phyloP scores from a whole-genome alignment of 306 rosid species.

The Sesbania bispinosa region DNA sequence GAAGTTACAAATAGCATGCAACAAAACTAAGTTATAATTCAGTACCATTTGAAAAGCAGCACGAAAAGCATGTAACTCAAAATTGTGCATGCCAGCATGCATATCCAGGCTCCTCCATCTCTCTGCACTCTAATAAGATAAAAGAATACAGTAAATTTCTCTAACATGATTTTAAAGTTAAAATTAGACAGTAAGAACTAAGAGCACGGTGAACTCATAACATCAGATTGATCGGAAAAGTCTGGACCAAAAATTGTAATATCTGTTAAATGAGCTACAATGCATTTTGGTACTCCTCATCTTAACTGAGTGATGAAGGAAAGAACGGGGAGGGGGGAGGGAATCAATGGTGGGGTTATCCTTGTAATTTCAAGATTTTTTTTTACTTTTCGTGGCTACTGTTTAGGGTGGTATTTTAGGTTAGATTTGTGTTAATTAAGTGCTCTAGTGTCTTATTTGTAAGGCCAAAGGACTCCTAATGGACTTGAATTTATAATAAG shows the following conservation, averaged over 20 bases:
- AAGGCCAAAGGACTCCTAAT: not conserved
- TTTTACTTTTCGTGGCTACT: not conserved
- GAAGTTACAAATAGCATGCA: constrained; percentile 3
- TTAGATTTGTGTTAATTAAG: not conserved
- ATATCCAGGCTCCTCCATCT: constrained; percentile 78
- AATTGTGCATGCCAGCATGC: constrained; percentile 72
- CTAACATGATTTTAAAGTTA: not conserved
- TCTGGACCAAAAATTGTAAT: not conserved
- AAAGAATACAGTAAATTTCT: constrained; percentile 16
- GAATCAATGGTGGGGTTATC: not conserved
- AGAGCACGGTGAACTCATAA: not conserved
- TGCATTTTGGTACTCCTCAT: constrained; percentile 7
- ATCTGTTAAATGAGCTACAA: constrained; percentile 13
- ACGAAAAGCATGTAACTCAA: constrained; percentile 85
- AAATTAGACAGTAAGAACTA: not conserved
- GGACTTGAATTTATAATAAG: not conserved
- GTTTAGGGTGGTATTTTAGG: not conserved
- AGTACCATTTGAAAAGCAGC: constrained; percentile 94
- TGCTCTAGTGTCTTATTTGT: not conserved
- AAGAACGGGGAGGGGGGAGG: too few relatives aligned
- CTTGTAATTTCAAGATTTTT: not conserved
- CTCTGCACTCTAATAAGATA: constrained; percentile 80
- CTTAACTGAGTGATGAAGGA: not conserved
- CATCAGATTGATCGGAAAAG: not conserved
- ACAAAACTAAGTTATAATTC: constrained; percentile 12